Evolutionary conservation across 805 yeast genomes (phyloP).

Genomic region (Metschnikowia cubensis): DNA sequence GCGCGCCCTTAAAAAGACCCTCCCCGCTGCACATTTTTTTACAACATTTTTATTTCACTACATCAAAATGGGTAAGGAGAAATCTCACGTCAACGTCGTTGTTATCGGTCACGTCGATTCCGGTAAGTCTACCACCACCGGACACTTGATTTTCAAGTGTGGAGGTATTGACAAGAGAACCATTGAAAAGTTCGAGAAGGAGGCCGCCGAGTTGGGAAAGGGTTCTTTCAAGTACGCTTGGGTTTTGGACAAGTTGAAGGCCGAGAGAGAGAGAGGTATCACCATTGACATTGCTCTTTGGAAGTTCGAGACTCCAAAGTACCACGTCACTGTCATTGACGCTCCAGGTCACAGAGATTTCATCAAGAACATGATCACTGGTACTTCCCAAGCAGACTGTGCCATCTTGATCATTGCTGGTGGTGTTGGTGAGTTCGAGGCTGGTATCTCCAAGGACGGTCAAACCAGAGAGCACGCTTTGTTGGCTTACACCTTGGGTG

Average conservation of each 20-base stretch:
- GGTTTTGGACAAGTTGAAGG: slow-evolving; percentile 94
- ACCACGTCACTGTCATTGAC: slow-evolving; percentile 86
- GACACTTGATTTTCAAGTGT: slow-evolving; percentile 98
- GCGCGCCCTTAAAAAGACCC: slow-evolving; percentile 10
- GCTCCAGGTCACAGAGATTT: slow-evolving; percentile 97
- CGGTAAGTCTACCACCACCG: slow-evolving; percentile 95
- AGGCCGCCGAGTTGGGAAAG: slow-evolving; percentile 96
- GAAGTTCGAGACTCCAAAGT: slow-evolving; percentile 89
- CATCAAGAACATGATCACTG: slow-evolving; percentile 94
- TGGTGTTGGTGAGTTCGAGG: slow-evolving; percentile 93
- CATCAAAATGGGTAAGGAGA: slow-evolving; percentile 12
- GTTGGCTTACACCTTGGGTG: slow-evolving; percentile 87
- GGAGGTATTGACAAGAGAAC: slow-evolving; percentile 99
- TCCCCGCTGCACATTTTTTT: slow-evolving; percentile 7
- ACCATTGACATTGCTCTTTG: slow-evolving; percentile 91
- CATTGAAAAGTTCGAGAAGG: slow-evolving; percentile 96
- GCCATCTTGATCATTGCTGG: slow-evolving; percentile 88
- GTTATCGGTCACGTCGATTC: slow-evolving; percentile 99
- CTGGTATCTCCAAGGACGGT: slow-evolving; percentile 92
- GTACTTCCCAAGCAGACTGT: slow-evolving; percentile 92
- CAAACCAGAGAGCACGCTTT: slow-evolving; percentile 88
- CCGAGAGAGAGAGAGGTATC: slow-evolving; percentile 97
- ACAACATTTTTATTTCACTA: slow-evolving; percentile 8
- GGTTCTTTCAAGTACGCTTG: slow-evolving; percentile 98
- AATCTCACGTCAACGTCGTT: slow-evolving; percentile 78